Evolutionary conservation across 345 rosid genomes (phyloP).

Genomic region (Eucalyptus camaldulensis): DNA sequence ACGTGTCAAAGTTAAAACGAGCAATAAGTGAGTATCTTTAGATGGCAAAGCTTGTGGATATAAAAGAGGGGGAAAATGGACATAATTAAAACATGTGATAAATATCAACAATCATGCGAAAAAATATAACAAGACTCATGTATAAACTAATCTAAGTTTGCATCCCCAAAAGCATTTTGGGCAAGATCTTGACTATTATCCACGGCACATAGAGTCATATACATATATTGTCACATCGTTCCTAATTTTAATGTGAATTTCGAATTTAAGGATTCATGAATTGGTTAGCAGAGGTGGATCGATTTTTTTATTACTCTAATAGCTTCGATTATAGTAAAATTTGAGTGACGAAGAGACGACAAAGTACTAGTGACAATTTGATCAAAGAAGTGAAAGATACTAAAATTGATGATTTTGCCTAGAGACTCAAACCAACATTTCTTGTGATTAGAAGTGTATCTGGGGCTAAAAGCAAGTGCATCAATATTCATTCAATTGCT

Average conservation of each 20-base stretch:
- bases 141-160: background rate
- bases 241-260: background rate
- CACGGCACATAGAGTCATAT: background rate
- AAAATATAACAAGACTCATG: background rate
- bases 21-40: background rate
- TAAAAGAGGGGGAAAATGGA: background rate
- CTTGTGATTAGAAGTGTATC: rapidly evolving
- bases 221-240: background rate
- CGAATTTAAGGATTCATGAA: background rate
- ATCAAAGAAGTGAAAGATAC: background rate
- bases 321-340: background rate
- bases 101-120: background rate
- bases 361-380: background rate
- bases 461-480: background rate
- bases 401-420: background rate
- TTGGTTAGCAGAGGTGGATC: background rate
- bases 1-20: background rate
- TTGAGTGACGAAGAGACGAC: background rate
- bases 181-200: background rate
- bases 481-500: background rate
- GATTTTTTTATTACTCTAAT: background rate
- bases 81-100: rapidly evolving
- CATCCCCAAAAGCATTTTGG: background rate
- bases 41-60: background rate
- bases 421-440: background rate